Evolutionary conservation across 192 early-diverging fungal species (phyloP), one percentile per base, ranked within the genome.

Genomic region (Entomortierella chlamydospora): DNA sequence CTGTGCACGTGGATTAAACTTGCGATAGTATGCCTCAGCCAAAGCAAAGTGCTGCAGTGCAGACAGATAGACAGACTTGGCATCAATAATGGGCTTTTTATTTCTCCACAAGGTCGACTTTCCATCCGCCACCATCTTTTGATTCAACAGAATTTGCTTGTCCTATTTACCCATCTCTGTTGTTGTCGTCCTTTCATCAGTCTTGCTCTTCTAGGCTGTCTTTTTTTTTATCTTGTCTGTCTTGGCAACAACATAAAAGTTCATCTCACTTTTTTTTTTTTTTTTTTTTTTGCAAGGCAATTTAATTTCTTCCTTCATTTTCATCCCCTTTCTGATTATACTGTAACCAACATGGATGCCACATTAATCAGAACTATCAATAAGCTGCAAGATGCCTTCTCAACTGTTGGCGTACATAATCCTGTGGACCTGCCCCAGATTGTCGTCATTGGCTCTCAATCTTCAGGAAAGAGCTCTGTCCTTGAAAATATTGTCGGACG

Each of bases 401-500:
- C 93, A 13, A 95, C 94, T 11, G 94, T 96, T 31, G 94, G 94
- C 59, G 93, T 96, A 39, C 89, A 93, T 64, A 96, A 96, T 71
- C 94, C 94, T 9, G 92, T 96, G 11, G 94, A 96, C 86, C 77
- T 96, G 71, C 94, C 94, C 37, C 94, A 96, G 72, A 94, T 95
- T 74, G 90, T 91, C 41, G 94, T 95, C 33, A 92, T 95, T 82
- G 94, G 94, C 53, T 92, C 92, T 47, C 93, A 95, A 81, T 91
- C 90, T 62, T 91, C 88, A 84, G 98, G 98, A 33, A 99, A 99
- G 84, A 94, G 92, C 72, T 98, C 96, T 17, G 98, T 99, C 29
- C 90, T 99, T 31, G 98, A 99, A 67, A 99, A 99, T 83, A 97
- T 99, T 90, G 98, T 99, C 26, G 98, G 98, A 25, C 86, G 95